Base-by-base conservation (phyloP, 2,329 filamentous ascomycete species). In the Ophiognomonia clavigignenti-juglandacearum region DNA sequence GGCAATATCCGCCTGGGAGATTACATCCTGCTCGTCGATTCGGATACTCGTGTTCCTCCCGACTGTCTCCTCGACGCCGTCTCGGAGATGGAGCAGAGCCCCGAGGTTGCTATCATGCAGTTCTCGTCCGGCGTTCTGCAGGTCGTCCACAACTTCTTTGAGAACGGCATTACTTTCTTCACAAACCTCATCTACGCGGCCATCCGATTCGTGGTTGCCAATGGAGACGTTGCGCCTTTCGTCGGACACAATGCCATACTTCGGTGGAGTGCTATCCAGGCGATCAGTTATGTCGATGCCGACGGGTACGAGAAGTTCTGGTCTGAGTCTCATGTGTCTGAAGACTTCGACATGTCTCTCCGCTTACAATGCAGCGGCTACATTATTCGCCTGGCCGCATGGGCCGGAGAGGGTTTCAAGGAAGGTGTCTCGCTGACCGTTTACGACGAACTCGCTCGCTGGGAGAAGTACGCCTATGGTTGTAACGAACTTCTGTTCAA, bases 381-480 rank as follows among this genome's bases (percentile, higher is more conserved):
- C 64, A 81, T 83, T 53, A 83, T 88, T 56, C 83, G 86, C 24
- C 72, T 89, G 20, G 85, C 82, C 8, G 80, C 83, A 18, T 90
- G 86, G 75, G 82, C 82, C 6, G 82, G 82, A 31, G 80, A 85
- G n/a, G 85, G 82, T 40, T 90, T 89, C 72, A 85, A 89, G 62
- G 87, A 92, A 62, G 87, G 88, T 54, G 87, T 92, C 45, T 91
- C 87, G 2, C 71, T 92, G 47, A 92, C 87, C 1, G 86, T 92
- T 9, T 90, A 92, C 61, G 87, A 92, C 64, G 88, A 92, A 64
- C 73, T 92, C 50, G 84, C 86, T 2, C 83, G 87, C 48, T 92
- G 88, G 87, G 87, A 92, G 61, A 92, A 92, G 66, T 90, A 90
- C 61, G 88, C 87, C 3, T 91, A 89, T 58, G 86, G 87, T 31